Conservation (phyloP, 139 green algal species). For the Raphidocelis subcapitata region DNA sequence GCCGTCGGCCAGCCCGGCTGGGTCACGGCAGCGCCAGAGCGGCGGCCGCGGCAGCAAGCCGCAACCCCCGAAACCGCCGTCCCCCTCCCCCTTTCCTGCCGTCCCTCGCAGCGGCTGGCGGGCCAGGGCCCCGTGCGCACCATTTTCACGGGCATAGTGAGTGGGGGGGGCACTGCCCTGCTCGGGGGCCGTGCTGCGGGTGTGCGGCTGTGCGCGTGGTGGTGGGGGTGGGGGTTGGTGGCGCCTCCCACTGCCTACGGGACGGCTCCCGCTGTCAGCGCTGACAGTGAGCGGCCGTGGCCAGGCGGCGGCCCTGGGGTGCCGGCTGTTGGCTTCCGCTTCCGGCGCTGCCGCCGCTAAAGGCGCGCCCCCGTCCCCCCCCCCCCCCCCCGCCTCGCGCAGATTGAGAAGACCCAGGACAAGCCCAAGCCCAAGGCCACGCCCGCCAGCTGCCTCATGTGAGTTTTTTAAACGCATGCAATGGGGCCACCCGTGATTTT, state of each 20-base stretch:
- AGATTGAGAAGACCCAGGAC: slow-evolving; percentile 10
- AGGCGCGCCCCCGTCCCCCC: background rate
- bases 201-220: background rate
- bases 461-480: slow-evolving; percentile 1
- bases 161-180: background rate
- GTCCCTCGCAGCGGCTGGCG: slow-evolving; percentile 17
- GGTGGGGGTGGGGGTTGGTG: no score
- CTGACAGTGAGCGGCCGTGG: background rate
- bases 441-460: slow-evolving; percentile 3
- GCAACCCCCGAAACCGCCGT: no score
- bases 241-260: no score
- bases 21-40: no score
- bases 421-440: slow-evolving; percentile 9
- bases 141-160: slow-evolving; percentile 23
- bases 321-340: background rate
- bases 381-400: background rate
- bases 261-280: background rate
- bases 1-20: no score
- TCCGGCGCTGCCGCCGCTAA: background rate
- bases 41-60: no score
- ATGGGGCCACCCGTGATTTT: background rate
- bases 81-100: background rate
- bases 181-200: background rate
- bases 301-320: background rate
- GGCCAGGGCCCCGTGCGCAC: slow-evolving; percentile 26